These are phyloP conservation scores for Fraxinus platypoda DNA, from an alignment of 305 asterid species.

Conservation along the genomic window DNA sequence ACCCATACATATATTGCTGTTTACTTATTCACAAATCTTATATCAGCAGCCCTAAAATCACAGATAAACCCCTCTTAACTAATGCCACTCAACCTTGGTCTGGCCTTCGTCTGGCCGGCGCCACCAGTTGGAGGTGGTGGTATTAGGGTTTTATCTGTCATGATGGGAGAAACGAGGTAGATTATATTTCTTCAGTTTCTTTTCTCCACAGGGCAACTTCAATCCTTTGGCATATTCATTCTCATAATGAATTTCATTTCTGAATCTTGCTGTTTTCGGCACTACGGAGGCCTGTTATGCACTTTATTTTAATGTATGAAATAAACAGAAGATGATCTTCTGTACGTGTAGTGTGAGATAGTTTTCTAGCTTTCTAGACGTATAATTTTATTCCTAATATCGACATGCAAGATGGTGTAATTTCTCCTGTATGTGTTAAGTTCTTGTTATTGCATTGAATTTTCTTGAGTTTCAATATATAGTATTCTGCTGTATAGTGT, in stretches of 20 bases:
- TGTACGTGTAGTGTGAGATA: background rate
- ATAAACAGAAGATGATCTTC: conserved; percentile 3
- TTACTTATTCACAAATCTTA: background rate
- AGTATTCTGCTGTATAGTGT: background rate
- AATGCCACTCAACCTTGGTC: conserved; percentile 9
- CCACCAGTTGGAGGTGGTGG: conserved; percentile 6
- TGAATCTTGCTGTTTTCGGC: conserved; percentile 3
- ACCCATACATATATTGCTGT: background rate
- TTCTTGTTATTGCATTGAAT: background rate
- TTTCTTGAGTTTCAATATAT: background rate
- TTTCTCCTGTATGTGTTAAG: background rate
- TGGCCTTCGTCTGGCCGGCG: background rate
- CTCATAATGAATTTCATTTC: background rate
- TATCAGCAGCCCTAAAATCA: background rate
- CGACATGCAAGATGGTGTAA: background rate
- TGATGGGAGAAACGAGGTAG: conserved; percentile 9
- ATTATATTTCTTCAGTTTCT: background rate
- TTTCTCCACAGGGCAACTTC: conserved; percentile 52
- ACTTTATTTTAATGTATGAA: background rate
- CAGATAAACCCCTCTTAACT: background rate
- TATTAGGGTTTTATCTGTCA: background rate
- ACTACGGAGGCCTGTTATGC: background rate
- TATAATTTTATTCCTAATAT: background rate
- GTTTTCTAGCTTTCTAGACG: background rate
- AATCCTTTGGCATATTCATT: conserved; percentile 49